These are phyloP conservation scores for Neurospora sublineolata DNA, from an alignment of 495 filamentous ascomycete species.

Conservation along the genomic window DNA sequence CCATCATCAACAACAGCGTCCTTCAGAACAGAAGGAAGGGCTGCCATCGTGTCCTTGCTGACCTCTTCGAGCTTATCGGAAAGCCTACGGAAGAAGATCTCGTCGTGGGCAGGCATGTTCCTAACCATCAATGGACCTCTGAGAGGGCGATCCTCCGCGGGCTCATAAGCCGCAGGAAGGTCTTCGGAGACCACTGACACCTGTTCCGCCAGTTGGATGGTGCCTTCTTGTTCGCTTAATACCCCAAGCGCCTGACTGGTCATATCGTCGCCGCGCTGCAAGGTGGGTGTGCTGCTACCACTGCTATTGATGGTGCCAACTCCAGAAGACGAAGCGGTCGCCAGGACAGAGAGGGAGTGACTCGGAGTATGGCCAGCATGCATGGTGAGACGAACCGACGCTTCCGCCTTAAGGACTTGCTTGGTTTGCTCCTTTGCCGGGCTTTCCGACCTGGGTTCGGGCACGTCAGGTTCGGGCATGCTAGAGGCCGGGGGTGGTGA, in stretches of 20 bases:
- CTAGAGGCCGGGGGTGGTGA: constrained; percentile 10
- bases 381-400: constrained; percentile 33
- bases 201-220: not conserved
- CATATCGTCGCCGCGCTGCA: constrained; percentile 14
- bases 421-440: constrained; percentile 24
- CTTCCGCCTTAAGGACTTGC: constrained; percentile 29
- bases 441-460: constrained; percentile 7
- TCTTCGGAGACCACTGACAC: constrained; percentile 4
- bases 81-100: constrained; percentile 32
- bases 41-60: constrained; percentile 20
- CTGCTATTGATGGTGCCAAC: constrained; percentile 27
- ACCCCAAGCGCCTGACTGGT: constrained; percentile 1
- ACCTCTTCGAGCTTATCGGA: constrained; percentile 34
- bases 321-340: constrained; percentile 25
- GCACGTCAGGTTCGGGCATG: not conserved
- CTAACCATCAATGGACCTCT: constrained; percentile 34
- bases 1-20: constrained; percentile 10
- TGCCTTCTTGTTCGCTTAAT: constrained; percentile 1
- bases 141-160: constrained; percentile 25
- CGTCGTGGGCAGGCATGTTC: constrained; percentile 36
- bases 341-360: constrained; percentile 32
- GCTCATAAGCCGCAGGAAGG: constrained; percentile 14
- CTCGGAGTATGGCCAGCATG: constrained; percentile 39
- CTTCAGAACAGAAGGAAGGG: constrained; percentile 29
- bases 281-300: constrained; percentile 28